Evolutionary conservation across 495 filamentous ascomycete species (phyloP), one percentile per base, ranked within the genome.

Genomic region (Xylaria curta): DNA sequence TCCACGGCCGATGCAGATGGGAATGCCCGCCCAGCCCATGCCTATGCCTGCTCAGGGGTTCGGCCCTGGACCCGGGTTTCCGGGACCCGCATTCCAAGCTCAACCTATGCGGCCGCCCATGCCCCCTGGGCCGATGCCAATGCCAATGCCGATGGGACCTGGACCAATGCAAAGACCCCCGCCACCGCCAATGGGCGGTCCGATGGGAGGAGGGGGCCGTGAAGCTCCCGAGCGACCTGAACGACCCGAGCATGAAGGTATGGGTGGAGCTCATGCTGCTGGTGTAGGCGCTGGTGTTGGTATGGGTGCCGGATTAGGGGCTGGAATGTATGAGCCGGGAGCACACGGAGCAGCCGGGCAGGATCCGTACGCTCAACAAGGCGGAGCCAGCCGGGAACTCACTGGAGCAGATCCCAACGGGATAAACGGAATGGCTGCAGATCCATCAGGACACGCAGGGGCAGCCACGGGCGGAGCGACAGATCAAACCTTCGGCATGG

Each of bases 191-290:
- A 54, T 54, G 33, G 64, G 64, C 5, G 62, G 44, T 36, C 62
- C 63, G 10, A 51, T 53, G 31, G 65, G 65, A 54, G 65, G 65
- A 56, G 62, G 24, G 4, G 21, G 49, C 1, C 33, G 5, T 17
- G 65, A 56, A 33, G 44, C 63, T 19, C 62, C 62, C 12, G 60
- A 62, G 38, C 19, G 60, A 62, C 60, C 60, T n/a, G 62, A 66
- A 7, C 62, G 62, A 24, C 62, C 62, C 13, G 62, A 66, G 31
- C 9, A 66, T 28, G 60, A 63, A 28, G 63, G 63, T 53, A 51
- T 13, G 63, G 46, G 44, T 6, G 63, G 44, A 24, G 65, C 49
- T 36, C 42, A 66, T 31, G 63, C 24, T 8, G 46, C 17, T 28
- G 63, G 31, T 10, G 36, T 6, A 10, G 60, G 60, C 7, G 60